Evolutionary conservation across 257 asterid species (phyloP), one percentile per base, ranked within the genome.

Genomic region (Ophiorrhiza pumila): DNA sequence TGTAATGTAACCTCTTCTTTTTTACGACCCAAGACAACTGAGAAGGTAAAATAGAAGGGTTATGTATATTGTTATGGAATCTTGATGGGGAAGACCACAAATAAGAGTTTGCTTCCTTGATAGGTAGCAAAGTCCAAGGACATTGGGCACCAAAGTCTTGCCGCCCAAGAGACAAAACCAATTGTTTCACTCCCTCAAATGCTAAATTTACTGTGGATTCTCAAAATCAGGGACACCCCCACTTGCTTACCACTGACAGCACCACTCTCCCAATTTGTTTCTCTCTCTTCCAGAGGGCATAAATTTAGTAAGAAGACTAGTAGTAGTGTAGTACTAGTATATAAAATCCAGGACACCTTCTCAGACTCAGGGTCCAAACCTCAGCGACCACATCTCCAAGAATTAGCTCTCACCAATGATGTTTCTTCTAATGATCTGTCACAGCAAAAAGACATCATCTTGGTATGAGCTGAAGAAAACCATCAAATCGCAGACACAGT

Each of bases 401-500:
- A 39, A 22, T 68, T 41, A 35, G 41, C 65, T 74, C 46, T 58
- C 72, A 69, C 85, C 91, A 81, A 77, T 80, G 86, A 71, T 77
- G 75, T 55, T n/a, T 68, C 79, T 72, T 57, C 70, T 74, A 74
- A 67, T 58, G 73, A 83, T 87, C 95, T 83, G 85, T 75, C 78
- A 83, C 79, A 85, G 84, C 76, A 83, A 85, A 79, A 83, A 84
- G 56, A 74, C 80, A 70, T 61, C 37, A 73, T 73, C 79, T 87
- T 56, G 85, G 76, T 77, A 80, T 76, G 65, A 82, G 95, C 65
- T 79, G 77, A 75, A 71, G 82, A 74, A 76, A 70, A 79, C 71
- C 85, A 87, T 82, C 79, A 75, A 64, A 75, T 74, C 47, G 60
- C 76, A 83, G 90, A 90, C 95, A 85, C 76, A 55, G 77, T 60